A percentile compares a stretch with the other conserved stretches of the same genome.
Conservation (phyloP, 331 rosid genomes). For the Quercus phellos region DNA sequence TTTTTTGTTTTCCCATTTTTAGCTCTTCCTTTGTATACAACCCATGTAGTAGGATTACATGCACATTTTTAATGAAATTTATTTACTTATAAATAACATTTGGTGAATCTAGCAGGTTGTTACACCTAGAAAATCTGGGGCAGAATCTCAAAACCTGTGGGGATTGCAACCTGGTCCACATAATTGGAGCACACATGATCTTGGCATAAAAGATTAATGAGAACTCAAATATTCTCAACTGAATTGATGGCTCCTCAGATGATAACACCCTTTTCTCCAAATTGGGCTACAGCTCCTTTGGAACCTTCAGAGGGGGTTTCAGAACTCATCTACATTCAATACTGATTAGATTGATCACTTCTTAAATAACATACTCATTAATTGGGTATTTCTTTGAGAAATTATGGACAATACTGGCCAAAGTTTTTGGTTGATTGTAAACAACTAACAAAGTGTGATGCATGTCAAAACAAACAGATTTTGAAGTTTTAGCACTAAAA, state of each 20-base stretch:
- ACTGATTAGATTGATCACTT: neutral
- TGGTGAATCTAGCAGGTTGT: too few relatives aligned
- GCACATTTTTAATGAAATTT: too few relatives aligned
- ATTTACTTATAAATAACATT: too few relatives aligned
- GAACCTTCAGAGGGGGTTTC: neutral
- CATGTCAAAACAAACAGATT: neutral
- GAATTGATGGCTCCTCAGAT: neutral
- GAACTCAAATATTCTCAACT: neutral
- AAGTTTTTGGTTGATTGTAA: neutral
- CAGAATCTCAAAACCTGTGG: too few relatives aligned
- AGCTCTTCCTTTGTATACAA: too few relatives aligned
- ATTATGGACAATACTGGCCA: neutral
- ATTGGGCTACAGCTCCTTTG: neutral
- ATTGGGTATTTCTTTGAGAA: neutral
- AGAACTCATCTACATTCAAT: neutral
- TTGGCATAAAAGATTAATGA: too few relatives aligned
- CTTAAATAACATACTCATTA: neutral
- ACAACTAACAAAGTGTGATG: neutral
- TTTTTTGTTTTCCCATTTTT: too few relatives aligned
- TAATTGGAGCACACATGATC: too few relatives aligned
- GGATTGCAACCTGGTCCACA: too few relatives aligned
- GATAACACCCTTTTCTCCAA: neutral
- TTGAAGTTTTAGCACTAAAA: neutral
- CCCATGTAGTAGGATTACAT: too few relatives aligned
- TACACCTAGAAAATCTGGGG: too few relatives aligned